phyloP scores from a whole-genome alignment of 129 eudicot species.

The Artemisia annua region DNA sequence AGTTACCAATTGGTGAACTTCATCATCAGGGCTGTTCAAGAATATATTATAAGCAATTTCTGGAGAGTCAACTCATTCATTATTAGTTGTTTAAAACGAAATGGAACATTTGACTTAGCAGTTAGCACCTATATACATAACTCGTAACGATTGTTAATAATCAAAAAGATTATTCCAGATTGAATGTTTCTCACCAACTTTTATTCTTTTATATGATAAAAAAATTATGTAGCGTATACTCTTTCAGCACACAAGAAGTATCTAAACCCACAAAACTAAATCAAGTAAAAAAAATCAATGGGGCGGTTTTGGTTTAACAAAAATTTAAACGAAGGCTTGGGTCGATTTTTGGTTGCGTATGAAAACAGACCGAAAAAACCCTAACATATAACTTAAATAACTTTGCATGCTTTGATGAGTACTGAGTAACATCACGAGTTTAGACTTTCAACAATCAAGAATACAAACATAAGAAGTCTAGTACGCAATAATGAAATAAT shows the following conservation, averaged over 20 bases:
- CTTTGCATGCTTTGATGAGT: too few species aligned
- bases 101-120: too few species aligned
- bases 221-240: not conserved
- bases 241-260: too few species aligned
- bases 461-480: too few species aligned
- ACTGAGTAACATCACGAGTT: too few species aligned
- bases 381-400: too few species aligned
- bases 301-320: not conserved
- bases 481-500: too few species aligned
- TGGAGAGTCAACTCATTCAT: not conserved
- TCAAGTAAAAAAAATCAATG: too few species aligned
- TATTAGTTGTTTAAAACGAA: too few species aligned
- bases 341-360: slow-evolving; percentile 15
- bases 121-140: too few species aligned
- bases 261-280: too few species aligned
- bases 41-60: not conserved
- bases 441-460: too few species aligned
- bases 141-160: not conserved
- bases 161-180: not conserved
- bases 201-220: not conserved
- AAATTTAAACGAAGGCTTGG: not conserved
- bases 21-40: not conserved
- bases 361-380: not conserved
- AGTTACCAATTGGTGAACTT: slow-evolving; percentile 7
- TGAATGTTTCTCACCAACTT: not conserved